Percentiles rank a stretch among this genome's conserved stretches.
phyloP scores from a whole-genome alignment of 164 flowering plant species.

The Cinnamomum micranthum region DNA sequence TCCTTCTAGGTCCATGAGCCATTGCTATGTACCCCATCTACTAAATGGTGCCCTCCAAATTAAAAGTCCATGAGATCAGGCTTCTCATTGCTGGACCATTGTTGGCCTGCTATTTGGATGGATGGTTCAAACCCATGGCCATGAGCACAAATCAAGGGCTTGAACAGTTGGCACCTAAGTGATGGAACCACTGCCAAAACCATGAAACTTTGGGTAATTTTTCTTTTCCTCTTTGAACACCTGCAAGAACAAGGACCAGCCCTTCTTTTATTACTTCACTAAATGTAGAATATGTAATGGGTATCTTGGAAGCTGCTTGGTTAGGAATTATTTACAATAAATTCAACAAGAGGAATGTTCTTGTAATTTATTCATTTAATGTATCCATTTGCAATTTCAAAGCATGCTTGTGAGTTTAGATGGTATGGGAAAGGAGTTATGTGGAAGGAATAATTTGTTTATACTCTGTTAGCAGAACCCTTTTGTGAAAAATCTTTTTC shows the following conservation, averaged over 20 bases:
- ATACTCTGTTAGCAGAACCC: slow-evolving; percentile 12
- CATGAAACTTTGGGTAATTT: too few relatives aligned
- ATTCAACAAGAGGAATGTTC: slow-evolving; percentile 9
- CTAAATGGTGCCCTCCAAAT: too few relatives aligned
- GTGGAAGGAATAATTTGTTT: slow-evolving; percentile 22
- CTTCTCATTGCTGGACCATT: too few relatives aligned
- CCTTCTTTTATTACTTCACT: neutral
- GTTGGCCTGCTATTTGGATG: too few relatives aligned
- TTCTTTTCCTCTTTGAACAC: too few relatives aligned
- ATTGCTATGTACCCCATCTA: too few relatives aligned
- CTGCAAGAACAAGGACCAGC: neutral
- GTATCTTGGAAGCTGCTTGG: neutral
- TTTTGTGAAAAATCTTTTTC: slow-evolving; percentile 21
- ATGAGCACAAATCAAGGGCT: too few relatives aligned
- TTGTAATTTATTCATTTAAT: slow-evolving; percentile 1
- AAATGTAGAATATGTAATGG: neutral
- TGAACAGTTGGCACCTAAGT: neutral
- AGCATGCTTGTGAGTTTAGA: slow-evolving; percentile 36
- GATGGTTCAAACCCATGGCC: too few relatives aligned
- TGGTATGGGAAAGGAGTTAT: slow-evolving; percentile 19
- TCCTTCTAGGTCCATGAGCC: too few relatives aligned
- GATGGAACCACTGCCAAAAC: neutral
- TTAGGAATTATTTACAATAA: too few relatives aligned
- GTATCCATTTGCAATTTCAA: slow-evolving; percentile 20
- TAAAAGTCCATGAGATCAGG: too few relatives aligned